Evolutionary conservation across 2,329 filamentous ascomycete species (phyloP), one percentile per base, ranked within the genome.

Genomic region (Pleoardoris graminearum): DNA sequence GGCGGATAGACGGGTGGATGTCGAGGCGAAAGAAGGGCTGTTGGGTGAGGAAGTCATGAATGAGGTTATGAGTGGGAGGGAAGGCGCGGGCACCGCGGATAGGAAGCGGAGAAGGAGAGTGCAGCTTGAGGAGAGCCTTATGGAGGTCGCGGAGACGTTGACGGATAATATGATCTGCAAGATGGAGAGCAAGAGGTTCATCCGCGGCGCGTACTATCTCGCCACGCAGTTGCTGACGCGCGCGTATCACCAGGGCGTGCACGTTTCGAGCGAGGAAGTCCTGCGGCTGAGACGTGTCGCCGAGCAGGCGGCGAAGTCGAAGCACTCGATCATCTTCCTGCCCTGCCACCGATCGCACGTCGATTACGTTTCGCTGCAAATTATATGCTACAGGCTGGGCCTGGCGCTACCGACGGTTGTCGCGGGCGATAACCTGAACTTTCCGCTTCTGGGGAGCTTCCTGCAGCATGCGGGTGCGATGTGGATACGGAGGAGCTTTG

Each of bases 151-250:
- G 3, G 90, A 94, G 58, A 86, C 88, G 60, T 87, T 94, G 82
- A 90, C 91, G 21, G 91, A 96, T 68, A 85, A 88, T 58, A 97
- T 99, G 94, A 97, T 99, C 57, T 97, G 93, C 82, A 99, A 99
- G 76, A 93, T 97, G 82, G 94, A 99, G 75, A 95, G 88, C 79
- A 95, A 92, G 70, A 79, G 84, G 2, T 97, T 97, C 68, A 96
- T 99, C 62, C 81, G 94, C 43, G 85, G 90, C 21, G 93, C 94
- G 41, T 97, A 97, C 71, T 99, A 97, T 71, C 70, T 96, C 33
- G 81, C 80, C 42, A 96, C 92, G 1, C 93, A 97, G 75, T 80
- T 97, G 41, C 79, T 97, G 56, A 95, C 93, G 4, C 80, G 94
- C 55, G 93, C 94, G 5, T 99, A 99, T 72, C 91, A 97, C 68